A percentile compares a stretch with the other conserved stretches of the same genome.
Evolutionary conservation across 495 filamentous ascomycete genomes (phyloP).

Genomic region (Daldinia bambusicola): DNA sequence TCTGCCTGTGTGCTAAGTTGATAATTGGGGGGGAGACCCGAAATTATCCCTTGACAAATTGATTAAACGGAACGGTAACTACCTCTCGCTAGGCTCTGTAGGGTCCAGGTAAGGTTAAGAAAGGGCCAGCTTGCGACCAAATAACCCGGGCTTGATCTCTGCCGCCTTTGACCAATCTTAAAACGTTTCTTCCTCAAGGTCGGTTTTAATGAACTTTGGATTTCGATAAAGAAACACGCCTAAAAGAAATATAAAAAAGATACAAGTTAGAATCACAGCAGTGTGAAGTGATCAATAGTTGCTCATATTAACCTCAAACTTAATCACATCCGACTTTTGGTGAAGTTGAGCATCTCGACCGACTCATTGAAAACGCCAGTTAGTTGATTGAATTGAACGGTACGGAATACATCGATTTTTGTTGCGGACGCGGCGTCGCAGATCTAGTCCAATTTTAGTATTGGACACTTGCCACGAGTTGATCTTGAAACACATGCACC

Average conservation of each 20-base stretch:
- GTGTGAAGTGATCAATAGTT: constrained; percentile 1
- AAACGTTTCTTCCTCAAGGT: not conserved
- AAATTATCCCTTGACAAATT: constrained; percentile 39
- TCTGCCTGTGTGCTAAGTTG: too few relatives aligned
- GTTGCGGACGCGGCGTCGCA: not conserved
- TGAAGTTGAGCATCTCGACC: constrained; percentile 7
- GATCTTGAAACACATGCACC: not conserved
- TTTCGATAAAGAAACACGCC: constrained; percentile 4
- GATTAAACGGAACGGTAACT: constrained; percentile 14
- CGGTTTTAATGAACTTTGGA: not conserved
- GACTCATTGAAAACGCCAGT: not conserved
- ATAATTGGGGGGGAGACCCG: not conserved
- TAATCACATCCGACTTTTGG: not conserved
- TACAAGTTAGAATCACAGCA: not conserved
- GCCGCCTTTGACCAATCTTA: not conserved
- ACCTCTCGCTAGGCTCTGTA: not conserved
- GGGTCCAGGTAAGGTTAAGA: constrained; percentile 9
- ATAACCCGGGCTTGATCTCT: not conserved
- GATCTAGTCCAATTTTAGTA: constrained; percentile 9
- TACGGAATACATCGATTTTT: constrained; percentile 20
- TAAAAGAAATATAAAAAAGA: constrained; percentile 8
- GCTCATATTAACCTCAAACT: constrained; percentile 7
- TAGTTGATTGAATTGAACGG: constrained; percentile 10
- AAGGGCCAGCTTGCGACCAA: constrained; percentile 13
- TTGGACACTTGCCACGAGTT: constrained; percentile 9